Percentiles rank a stretch among this genome's conserved stretches.
Conservation (phyloP, 148 eudicot species). For the Rhododendron kiyosumense region DNA sequence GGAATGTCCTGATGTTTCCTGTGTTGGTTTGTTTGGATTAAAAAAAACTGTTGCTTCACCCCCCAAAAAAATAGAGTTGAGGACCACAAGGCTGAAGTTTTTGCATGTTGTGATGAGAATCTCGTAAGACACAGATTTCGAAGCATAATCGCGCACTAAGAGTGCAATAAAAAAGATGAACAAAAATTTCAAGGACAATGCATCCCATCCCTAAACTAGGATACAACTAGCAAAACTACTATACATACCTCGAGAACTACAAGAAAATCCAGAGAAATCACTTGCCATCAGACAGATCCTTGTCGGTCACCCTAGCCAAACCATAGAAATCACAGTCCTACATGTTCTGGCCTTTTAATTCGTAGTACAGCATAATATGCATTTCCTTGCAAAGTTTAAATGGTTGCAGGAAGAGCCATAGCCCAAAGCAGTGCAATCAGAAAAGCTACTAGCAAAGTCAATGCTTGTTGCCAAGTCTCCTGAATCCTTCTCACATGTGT, state of each 20-base stretch:
- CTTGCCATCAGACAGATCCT: slow-evolving; percentile 58
- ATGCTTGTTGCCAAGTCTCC: slow-evolving; percentile 35
- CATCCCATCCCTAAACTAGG: slow-evolving; percentile 15
- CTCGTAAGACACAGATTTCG: background rate
- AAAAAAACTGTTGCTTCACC: background rate
- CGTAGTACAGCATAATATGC: slow-evolving; percentile 92
- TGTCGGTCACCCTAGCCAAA: slow-evolving; percentile 50
- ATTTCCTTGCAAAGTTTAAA: slow-evolving; percentile 44
- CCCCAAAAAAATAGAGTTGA: background rate
- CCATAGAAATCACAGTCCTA: slow-evolving; percentile 90
- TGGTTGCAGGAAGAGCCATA: slow-evolving; percentile 82
- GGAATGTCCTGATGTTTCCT: background rate
- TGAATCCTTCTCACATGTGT: slow-evolving; percentile 35
- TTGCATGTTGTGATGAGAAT: background rate
- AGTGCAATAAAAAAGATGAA: background rate
- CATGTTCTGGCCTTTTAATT: slow-evolving; percentile 49
- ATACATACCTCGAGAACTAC: slow-evolving; percentile 39
- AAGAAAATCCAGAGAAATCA: slow-evolving; percentile 41
- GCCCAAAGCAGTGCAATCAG: slow-evolving; percentile 84
- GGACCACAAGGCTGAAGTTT: background rate
- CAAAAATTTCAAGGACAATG: background rate
- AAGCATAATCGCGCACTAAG: background rate
- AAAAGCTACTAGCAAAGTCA: slow-evolving; percentile 75
- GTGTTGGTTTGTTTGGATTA: background rate
- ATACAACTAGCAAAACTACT: slow-evolving; percentile 49